Evolutionary conservation across 768 basidiomycete genomes (phyloP).

Genomic region (Obba rivulosa): DNA sequence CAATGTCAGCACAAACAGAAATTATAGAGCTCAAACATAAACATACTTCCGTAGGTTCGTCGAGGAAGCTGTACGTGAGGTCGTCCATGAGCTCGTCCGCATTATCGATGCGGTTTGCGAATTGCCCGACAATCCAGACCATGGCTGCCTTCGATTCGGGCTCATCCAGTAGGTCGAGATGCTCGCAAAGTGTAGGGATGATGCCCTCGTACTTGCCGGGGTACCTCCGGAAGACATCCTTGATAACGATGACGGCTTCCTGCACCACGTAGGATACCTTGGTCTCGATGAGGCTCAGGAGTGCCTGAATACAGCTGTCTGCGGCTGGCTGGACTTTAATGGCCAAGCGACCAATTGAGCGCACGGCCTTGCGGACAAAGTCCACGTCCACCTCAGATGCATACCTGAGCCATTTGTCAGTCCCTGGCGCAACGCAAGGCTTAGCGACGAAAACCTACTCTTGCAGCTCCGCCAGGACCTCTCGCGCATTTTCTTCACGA

Average conservation of each 20-base stretch:
- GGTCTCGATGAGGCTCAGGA: slow-evolving; percentile 84
- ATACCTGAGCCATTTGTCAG: slow-evolving; percentile 51
- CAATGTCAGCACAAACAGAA: neutral
- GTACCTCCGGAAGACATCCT: slow-evolving; percentile 96
- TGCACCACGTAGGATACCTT: slow-evolving; percentile 96
- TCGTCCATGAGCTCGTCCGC: slow-evolving; percentile 95
- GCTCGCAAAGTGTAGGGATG: slow-evolving; percentile 89
- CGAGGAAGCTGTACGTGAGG: slow-evolving; percentile 79
- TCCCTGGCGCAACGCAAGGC: neutral
- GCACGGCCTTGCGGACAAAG: slow-evolving; percentile 95
- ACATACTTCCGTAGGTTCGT: slow-evolving; percentile 86
- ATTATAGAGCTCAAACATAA: too few species aligned
- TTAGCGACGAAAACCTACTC: slow-evolving; percentile 55
- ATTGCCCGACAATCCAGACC: slow-evolving; percentile 98
- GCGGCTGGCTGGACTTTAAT: slow-evolving; percentile 93
- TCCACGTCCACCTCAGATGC: slow-evolving; percentile 98
- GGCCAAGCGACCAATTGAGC: slow-evolving; percentile 95
- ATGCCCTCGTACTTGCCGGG: slow-evolving; percentile 96
- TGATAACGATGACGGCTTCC: slow-evolving; percentile 95
- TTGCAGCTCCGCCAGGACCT: slow-evolving; percentile 91
- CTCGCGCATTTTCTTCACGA: slow-evolving; percentile 87
- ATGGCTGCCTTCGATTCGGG: slow-evolving; percentile 96
- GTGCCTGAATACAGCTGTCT: slow-evolving; percentile 82
- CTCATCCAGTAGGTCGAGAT: slow-evolving; percentile 89
- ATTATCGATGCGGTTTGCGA: slow-evolving; percentile 92